Base-by-base conservation (phyloP, 2,329 filamentous ascomycete species). In the Coleophoma cylindrospora region DNA sequence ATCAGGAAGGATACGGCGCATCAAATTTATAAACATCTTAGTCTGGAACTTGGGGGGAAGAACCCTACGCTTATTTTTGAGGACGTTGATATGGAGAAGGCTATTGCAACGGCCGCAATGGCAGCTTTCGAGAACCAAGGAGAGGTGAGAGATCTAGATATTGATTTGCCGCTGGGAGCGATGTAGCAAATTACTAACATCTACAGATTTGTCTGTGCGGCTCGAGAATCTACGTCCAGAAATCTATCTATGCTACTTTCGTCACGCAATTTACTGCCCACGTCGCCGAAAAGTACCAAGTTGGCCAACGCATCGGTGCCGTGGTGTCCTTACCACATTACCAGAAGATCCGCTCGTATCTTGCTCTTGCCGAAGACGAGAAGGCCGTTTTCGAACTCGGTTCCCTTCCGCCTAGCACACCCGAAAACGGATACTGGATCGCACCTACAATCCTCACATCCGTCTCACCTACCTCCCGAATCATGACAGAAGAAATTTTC, bases 401-500 rank as follows among this genome's bases (percentile, higher is more conserved):
- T n/a, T 49, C 47, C 14, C n/a, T 52, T 5, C 47, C 44, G 12
- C 33, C 33, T 4, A 38, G 22, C 8, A 15, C 33, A 17, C 45
- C 45, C 17, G 40, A 19, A 8, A 15, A n/a, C 3, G 54, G 52
- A 17, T 50, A 52, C 21, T 56, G 47, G 40, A 49, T 56, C 12
- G 37, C 40, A 2, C 54, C 54, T 6, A 45, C 43, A 1, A 50
- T 54, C 34, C 50, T 56, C 14, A 56, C 52, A 14, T 45, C 40
- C 11, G 40, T 52, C n/a, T 34, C 49, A 15, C 43, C 37, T 46
- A 19, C 40, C 2, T 49, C 45, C 7, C 21, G 13, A 11, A 38
- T 56, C 37, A 52, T 54, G 49, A 34, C 74, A 54, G 76, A 72
- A 7, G 82, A 85, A 61, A 79, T 76, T 0, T 86, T 86, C 54